A percentile compares a stretch with the other conserved stretches of the same genome.
Conservation (phyloP, 2,329 filamentous ascomycete species). For the Claviceps quebecensis region DNA sequence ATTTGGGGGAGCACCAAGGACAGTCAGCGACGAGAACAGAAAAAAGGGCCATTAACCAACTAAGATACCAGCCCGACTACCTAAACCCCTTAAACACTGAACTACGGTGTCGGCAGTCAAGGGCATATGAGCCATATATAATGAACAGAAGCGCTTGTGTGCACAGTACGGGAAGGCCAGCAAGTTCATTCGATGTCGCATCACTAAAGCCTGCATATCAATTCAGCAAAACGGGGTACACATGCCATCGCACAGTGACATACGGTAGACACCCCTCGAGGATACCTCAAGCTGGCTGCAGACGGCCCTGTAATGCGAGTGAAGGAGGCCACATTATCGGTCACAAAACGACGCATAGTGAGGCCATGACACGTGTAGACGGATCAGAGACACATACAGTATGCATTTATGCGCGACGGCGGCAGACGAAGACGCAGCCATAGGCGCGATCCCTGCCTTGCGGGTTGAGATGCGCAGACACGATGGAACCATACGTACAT, state of each 20-base stretch:
- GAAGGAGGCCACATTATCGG: not conserved
- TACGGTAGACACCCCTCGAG: not conserved
- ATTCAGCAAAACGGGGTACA: not conserved
- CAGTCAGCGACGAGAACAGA: not conserved
- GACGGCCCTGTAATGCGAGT: not conserved
- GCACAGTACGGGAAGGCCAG: not conserved
- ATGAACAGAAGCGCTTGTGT: not conserved
- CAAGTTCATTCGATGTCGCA: not conserved
- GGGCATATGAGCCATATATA: not conserved
- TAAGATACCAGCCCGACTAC: not conserved
- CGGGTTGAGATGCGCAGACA: not conserved
- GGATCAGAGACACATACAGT: not conserved
- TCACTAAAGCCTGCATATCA: not conserved
- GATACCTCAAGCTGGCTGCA: not conserved
- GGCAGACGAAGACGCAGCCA: not conserved
- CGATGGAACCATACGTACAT: not conserved
- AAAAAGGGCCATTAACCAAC: not conserved
- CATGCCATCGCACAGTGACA: not conserved
- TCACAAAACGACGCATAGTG: conserved; percentile 1
- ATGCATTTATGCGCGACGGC: not conserved
- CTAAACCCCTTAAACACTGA: not conserved
- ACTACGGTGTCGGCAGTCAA: not conserved
- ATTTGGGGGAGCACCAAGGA: not conserved
- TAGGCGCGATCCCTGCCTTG: not conserved
- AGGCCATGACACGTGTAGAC: conserved; percentile 6